A percentile compares a stretch with the other conserved stretches of the same genome.
Conservation (phyloP, 176 grass and related monocot genomes). For the Eragrostis curvula region DNA sequence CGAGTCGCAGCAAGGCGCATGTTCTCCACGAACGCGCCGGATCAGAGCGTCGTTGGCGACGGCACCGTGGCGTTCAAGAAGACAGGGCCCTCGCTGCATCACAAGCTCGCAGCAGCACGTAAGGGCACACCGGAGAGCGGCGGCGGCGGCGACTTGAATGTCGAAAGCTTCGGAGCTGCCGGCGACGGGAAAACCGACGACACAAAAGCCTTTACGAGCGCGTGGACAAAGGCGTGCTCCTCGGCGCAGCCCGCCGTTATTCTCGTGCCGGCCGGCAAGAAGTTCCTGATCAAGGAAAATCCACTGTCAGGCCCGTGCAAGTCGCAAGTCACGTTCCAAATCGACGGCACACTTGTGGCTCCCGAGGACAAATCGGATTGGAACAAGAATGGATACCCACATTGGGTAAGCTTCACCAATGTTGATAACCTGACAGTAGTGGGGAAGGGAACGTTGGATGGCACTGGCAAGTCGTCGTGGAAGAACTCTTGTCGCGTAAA, state of each 20-base stretch:
- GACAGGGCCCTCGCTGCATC: not conserved
- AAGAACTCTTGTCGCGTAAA: slow-evolving; percentile 29
- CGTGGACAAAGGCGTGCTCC: slow-evolving; percentile 53
- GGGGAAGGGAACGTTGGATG: slow-evolving; percentile 50
- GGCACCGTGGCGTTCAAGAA: not conserved
- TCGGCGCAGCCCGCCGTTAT: slow-evolving; percentile 15
- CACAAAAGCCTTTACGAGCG: slow-evolving; percentile 48
- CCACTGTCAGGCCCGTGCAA: slow-evolving; percentile 48
- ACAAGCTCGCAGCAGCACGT: not conserved
- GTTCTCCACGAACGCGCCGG: no score
- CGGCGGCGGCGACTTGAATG: not conserved
- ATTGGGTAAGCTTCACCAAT: slow-evolving; percentile 44
- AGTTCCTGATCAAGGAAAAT: slow-evolving; percentile 31
- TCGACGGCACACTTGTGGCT: no score
- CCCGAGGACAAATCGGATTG: slow-evolving; percentile 37
- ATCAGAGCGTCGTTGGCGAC: no score
- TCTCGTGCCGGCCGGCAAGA: slow-evolving; percentile 39
- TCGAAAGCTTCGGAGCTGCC: slow-evolving; percentile 30
- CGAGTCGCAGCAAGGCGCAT: no score
- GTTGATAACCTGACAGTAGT: slow-evolving; percentile 43
- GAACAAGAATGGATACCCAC: slow-evolving; percentile 5
- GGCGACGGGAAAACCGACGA: slow-evolving; percentile 56
- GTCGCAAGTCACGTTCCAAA: slow-evolving; percentile 17
- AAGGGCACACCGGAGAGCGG: not conserved
- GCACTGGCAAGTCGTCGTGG: slow-evolving; percentile 58